Conservation (phyloP, 2,329 filamentous ascomycete species). For the Scedosporium boydii region DNA sequence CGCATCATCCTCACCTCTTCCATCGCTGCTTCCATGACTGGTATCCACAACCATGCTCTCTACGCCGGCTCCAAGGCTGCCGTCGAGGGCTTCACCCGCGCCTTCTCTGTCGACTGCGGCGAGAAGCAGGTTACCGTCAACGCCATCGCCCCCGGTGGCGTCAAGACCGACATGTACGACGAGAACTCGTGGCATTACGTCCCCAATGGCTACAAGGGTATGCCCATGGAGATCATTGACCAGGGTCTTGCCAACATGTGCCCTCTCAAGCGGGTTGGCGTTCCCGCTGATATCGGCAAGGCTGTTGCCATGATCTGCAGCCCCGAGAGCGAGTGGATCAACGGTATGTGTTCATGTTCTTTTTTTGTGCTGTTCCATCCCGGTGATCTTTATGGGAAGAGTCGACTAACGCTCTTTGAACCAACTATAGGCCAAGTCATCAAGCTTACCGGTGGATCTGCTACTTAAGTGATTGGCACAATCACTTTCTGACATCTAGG, state of each 20-base stretch:
- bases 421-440: slow-evolving; percentile 24
- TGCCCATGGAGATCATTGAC: slow-evolving; percentile 44
- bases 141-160: slow-evolving; percentile 61
- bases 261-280: slow-evolving; percentile 49
- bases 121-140: slow-evolving; percentile 61
- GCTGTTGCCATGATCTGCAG: slow-evolving; percentile 46
- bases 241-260: slow-evolving; percentile 44
- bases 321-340: slow-evolving; percentile 55
- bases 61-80: slow-evolving; percentile 67
- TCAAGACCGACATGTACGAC: slow-evolving; percentile 71
- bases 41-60: slow-evolving; percentile 59
- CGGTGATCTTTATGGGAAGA: background rate
- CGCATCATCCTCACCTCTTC: slow-evolving; percentile 65
- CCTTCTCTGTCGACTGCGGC: slow-evolving; percentile 63
- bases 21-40: slow-evolving; percentile 56
- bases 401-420: background rate
- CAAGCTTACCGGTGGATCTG: slow-evolving; percentile 26
- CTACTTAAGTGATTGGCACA: slow-evolving; percentile 14
- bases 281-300: slow-evolving; percentile 48
- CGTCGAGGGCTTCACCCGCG: slow-evolving; percentile 62
- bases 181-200: slow-evolving; percentile 59
- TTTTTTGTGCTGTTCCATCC: background rate
- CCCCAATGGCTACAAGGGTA: slow-evolving; percentile 42
- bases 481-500: background rate
- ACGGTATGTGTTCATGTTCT: slow-evolving; percentile 35